Evolutionary conservation across 345 rosid genomes (phyloP).

Genomic region (Tarenaya hassleriana): DNA sequence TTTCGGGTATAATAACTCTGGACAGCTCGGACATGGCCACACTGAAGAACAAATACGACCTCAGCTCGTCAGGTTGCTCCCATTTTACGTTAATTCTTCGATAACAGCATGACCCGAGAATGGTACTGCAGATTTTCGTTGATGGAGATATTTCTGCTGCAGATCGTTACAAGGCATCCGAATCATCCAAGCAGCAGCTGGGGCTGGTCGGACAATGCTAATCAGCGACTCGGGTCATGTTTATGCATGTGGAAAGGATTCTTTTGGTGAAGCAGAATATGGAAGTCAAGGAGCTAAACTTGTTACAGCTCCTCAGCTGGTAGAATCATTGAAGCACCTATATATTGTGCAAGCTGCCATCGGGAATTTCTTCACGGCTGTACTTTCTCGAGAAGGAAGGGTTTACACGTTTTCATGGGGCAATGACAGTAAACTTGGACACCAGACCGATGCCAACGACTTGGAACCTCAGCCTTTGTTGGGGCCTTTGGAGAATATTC

Average conservation of each 20-base stretch:
- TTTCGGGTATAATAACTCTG: slow-evolving; percentile 81
- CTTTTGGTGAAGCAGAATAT: slow-evolving; percentile 79
- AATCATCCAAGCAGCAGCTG: slow-evolving; percentile 92
- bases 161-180: slow-evolving; percentile 95
- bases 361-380: slow-evolving; percentile 89
- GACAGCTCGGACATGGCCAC: slow-evolving; percentile 88
- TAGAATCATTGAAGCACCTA: slow-evolving; percentile 73
- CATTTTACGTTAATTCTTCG: slow-evolving; percentile 34
- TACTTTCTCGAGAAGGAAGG: slow-evolving; percentile 86
- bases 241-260: slow-evolving; percentile 82
- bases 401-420: slow-evolving; percentile 98
- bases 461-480: slow-evolving; percentile 73
- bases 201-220: slow-evolving; percentile 96
- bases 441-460: slow-evolving; percentile 74
- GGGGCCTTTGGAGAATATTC: slow-evolving; percentile 85
- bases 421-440: slow-evolving; percentile 65
- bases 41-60: slow-evolving; percentile 80
- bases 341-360: slow-evolving; percentile 95
- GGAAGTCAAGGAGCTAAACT: slow-evolving; percentile 53
- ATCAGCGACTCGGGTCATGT: slow-evolving; percentile 80
- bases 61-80: slow-evolving; percentile 66
- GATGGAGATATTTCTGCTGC: slow-evolving; percentile 32
- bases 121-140: not conserved
- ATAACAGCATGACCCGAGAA: not conserved
- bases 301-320: slow-evolving; percentile 65